Evolutionary conservation across 768 basidiomycete species (phyloP), one percentile per base, ranked within the genome.

Genomic region (Pulveroboletus ravenelii): DNA sequence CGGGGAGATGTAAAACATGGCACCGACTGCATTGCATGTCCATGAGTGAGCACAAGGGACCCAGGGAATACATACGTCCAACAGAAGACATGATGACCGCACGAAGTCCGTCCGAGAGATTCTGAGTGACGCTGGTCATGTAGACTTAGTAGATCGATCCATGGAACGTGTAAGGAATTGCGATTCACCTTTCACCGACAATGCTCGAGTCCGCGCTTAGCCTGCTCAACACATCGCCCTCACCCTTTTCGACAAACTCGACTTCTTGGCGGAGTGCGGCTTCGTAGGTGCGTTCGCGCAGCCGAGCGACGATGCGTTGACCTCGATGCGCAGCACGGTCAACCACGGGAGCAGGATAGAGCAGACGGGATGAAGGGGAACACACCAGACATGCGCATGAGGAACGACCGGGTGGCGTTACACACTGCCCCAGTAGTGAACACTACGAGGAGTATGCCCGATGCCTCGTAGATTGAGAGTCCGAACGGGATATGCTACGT

Each of bases 31-130:
- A 48, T 30, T 37, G 9, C 5, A 27, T 0, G 40, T n/a, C 41
- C 30, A 23, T 50, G 35, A 50, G 41, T 5, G 17, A 43, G 37
- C 37, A 15, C 6, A 6, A 15, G 20, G 6, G 25, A 48, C 43
- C 6, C 25, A 12, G 42, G 41, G 2, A 18, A 25, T 20, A 76
- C 88, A 68, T 67, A 93, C 92, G 76, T 46, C 95, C 95, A 57
- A 93, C 93, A n/a, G 87, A 82, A 30, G 93, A 90, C 76, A 95
- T 94, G 31, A 97, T 89, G 31, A 93, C 66, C 0, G 94, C 89
- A 41, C 91, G 85, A 38, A 84, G 70, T 18, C 86, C 87, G 62
- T 90, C 87, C 1, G 87, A 89, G 29, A 90, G 76, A 53, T 89
- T 87, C 66, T 86, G 85, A 0, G 87, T 88, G 6, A 89, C 76